Percentiles rank a stretch among this genome's conserved stretches.
Evolutionary conservation across 2,329 filamentous ascomycete species (phyloP).

Genomic region (Trichophyton simii): DNA sequence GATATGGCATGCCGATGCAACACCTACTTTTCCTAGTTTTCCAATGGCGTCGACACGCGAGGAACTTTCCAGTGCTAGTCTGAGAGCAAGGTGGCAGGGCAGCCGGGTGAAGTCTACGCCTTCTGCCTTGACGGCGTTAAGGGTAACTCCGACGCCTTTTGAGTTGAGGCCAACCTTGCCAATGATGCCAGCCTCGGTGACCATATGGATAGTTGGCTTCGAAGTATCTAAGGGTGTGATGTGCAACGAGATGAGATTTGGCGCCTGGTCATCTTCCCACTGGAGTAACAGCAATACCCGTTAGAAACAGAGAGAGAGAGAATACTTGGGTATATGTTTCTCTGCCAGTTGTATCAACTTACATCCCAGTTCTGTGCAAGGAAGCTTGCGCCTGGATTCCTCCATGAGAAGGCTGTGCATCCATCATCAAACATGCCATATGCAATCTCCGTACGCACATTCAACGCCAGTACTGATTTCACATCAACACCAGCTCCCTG

Average conservation of each 20-base stretch:
- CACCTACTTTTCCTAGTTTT: slow-evolving; percentile 34
- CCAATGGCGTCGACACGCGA: slow-evolving; percentile 35
- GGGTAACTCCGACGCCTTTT: slow-evolving; percentile 41
- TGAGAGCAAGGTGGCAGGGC: slow-evolving; percentile 44
- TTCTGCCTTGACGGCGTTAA: slow-evolving; percentile 44
- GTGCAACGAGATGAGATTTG: slow-evolving; percentile 38
- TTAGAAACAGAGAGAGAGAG: background rate
- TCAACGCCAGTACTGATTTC: slow-evolving; percentile 44
- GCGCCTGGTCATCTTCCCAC: slow-evolving; percentile 38
- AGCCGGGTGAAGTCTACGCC: slow-evolving; percentile 38
- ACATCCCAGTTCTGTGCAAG: slow-evolving; percentile 46
- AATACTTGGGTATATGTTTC: too few species aligned
- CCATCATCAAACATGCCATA: slow-evolving; percentile 47
- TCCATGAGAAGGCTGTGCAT: slow-evolving; percentile 46
- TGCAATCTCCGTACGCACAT: slow-evolving; percentile 48
- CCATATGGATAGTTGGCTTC: slow-evolving; percentile 38
- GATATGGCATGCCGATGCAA: slow-evolving; percentile 44
- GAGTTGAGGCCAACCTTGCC: slow-evolving; percentile 48
- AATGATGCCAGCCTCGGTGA: slow-evolving; percentile 46
- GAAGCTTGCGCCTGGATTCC: slow-evolving; percentile 25
- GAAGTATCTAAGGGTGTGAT: slow-evolving; percentile 29
- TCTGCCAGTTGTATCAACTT: slow-evolving; percentile 6
- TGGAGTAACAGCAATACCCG: slow-evolving; percentile 1
- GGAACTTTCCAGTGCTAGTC: slow-evolving; percentile 40
- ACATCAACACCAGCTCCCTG: slow-evolving; percentile 38